Conservation (phyloP, 139 green algal genomes). For the Chlamydomonas sphaeroides region DNA sequence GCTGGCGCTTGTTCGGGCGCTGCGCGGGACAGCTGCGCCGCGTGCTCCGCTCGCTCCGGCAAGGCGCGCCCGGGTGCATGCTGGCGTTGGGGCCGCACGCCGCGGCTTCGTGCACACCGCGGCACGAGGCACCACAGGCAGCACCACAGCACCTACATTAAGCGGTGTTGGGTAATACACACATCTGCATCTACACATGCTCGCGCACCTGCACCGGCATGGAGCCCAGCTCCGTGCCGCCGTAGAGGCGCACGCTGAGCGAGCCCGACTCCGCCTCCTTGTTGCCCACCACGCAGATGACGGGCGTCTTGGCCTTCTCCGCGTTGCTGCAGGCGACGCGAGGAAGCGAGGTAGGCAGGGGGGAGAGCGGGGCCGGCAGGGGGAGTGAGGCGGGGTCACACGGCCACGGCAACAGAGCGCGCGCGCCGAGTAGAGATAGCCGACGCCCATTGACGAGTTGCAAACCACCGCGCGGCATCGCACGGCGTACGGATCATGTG, state of each 20-base stretch:
- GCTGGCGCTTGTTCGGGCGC: no score
- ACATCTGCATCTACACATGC: background rate
- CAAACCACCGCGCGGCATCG: no score
- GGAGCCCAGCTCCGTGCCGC: conserved; percentile 68
- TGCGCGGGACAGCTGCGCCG: no score
- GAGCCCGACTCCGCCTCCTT: conserved; percentile 72
- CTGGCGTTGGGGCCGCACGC: no score
- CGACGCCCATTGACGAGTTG: no score
- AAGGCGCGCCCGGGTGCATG: no score
- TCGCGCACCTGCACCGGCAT: conserved; percentile 40
- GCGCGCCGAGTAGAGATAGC: no score
- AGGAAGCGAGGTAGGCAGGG: background rate
- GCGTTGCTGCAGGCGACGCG: conserved; percentile 69
- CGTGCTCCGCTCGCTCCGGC: no score
- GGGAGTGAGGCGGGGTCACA: no score
- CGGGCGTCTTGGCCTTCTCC: conserved; percentile 85
- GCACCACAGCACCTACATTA: background rate
- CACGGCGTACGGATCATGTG: no score
- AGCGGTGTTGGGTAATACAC: background rate
- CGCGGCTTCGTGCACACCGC: background rate
- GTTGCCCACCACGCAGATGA: conserved; percentile 86
- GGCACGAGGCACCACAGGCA: background rate
- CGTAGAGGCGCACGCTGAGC: conserved; percentile 79
- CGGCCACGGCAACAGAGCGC: no score
- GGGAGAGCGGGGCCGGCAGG: background rate